These are phyloP conservation scores for Mytilinidion resinicola DNA, from an alignment of 495 filamentous ascomycete genomes.

Conservation along the genomic window DNA sequence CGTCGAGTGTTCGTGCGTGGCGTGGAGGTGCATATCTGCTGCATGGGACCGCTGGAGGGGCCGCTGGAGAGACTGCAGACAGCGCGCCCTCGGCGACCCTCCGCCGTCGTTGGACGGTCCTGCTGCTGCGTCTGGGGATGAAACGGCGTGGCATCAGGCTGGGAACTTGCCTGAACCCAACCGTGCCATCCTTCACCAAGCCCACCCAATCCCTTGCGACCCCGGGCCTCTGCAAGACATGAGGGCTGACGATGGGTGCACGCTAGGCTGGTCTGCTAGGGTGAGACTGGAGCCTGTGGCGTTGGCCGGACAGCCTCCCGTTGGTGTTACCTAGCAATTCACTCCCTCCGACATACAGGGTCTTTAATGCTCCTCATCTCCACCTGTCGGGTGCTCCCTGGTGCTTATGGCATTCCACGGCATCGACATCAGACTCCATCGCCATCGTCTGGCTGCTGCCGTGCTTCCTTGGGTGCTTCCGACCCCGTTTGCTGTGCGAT, in stretches of 20 bases:
- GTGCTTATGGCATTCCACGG: constrained; percentile 17
- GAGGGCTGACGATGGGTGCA: background rate
- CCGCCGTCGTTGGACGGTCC: background rate
- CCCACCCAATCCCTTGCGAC: background rate
- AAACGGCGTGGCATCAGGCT: constrained; percentile 6
- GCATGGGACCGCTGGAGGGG: constrained; percentile 10
- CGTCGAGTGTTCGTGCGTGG: too few species aligned
- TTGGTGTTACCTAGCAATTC: background rate
- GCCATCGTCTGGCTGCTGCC: too few species aligned
- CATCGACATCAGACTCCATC: too few species aligned
- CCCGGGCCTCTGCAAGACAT: background rate
- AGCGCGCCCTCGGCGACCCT: background rate
- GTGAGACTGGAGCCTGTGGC: background rate
- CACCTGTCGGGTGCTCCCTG: constrained; percentile 6
- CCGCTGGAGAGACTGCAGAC: background rate
- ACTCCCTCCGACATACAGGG: background rate
- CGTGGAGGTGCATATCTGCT: background rate
- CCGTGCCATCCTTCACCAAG: background rate
- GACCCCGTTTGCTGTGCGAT: too few species aligned
- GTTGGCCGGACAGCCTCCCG: background rate
- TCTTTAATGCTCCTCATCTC: constrained; percentile 17
- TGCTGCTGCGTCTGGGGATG: background rate
- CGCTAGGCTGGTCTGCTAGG: background rate
- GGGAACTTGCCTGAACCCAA: background rate
- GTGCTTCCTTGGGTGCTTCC: too few species aligned